Evolutionary conservation across 2,329 filamentous ascomycete genomes (phyloP).

Genomic region (Ophiostoma himal-ulmi): DNA sequence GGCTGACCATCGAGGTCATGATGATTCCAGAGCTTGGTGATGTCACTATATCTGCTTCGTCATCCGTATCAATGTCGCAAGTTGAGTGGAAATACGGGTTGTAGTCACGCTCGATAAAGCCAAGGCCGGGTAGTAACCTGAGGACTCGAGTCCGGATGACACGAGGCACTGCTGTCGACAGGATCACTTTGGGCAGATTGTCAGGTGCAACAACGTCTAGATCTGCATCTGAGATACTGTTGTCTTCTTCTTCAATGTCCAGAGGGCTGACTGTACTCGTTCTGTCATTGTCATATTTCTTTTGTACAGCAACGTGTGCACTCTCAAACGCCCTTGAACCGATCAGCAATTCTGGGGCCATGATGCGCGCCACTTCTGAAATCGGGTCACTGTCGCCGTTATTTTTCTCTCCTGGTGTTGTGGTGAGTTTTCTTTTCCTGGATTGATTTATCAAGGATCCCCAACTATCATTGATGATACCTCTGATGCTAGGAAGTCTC

Average conservation of each 20-base stretch:
- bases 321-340: constrained; percentile 15
- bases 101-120: constrained; percentile 31
- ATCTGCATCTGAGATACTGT: neutral
- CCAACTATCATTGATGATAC: neutral
- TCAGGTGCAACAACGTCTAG: neutral
- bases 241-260: neutral
- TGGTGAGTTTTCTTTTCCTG: constrained; percentile 9
- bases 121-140: constrained; percentile 28
- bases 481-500: neutral
- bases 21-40: constrained; percentile 65
- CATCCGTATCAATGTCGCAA: neutral
- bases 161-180: constrained; percentile 28
- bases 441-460: constrained; percentile 1
- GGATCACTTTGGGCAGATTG: constrained; percentile 26
- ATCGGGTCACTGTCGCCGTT: neutral
- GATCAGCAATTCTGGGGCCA: constrained; percentile 12
- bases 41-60: constrained; percentile 61
- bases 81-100: neutral
- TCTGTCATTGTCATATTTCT: too few species aligned
- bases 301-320: neutral
- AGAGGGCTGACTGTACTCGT: neutral
- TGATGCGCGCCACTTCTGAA: neutral
- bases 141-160: constrained; percentile 25
- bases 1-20: constrained; percentile 62
- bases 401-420: neutral